Conservation (phyloP, 352 stramenopile genomes). For the Phytophthora pisi region DNA sequence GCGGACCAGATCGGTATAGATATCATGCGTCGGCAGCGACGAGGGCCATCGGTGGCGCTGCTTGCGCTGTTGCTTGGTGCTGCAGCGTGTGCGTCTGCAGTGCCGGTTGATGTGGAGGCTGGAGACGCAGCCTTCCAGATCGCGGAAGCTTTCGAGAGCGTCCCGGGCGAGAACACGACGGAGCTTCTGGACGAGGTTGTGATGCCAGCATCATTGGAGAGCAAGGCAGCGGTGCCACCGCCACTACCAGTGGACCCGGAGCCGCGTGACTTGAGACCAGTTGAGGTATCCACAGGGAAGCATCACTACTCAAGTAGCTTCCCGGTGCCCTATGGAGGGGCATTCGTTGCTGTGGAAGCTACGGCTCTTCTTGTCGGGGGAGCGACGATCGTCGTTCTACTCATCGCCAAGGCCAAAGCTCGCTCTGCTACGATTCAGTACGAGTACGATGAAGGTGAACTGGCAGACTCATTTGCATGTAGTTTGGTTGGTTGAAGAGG, state of each 20-base stretch:
- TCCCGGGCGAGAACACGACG: slow-evolving; percentile 21
- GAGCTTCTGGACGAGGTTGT: slow-evolving; percentile 27
- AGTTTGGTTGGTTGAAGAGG: background rate
- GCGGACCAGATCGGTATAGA: slow-evolving; percentile 5
- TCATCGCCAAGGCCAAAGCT: slow-evolving; percentile 30
- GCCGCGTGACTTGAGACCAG: slow-evolving; percentile 14
- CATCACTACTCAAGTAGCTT: background rate
- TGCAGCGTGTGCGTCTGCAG: background rate
- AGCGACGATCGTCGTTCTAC: slow-evolving; percentile 31
- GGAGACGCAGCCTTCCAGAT: slow-evolving; percentile 12
- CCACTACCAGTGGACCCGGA: background rate
- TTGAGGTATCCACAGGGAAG: slow-evolving; percentile 2
- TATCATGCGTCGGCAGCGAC: slow-evolving; percentile 25
- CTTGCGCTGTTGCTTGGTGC: slow-evolving; percentile 9
- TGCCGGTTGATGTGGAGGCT: background rate
- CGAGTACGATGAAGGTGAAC: slow-evolving; percentile 26
- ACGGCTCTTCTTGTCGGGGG: slow-evolving; percentile 38
- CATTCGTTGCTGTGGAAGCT: slow-evolving; percentile 37
- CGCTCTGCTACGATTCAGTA: slow-evolving; percentile 14
- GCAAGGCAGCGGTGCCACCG: slow-evolving; percentile 4
- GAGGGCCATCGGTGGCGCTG: background rate
- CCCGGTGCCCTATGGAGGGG: slow-evolving; percentile 18
- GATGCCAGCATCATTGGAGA: slow-evolving; percentile 18
- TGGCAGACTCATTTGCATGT: background rate
- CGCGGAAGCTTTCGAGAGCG: slow-evolving; percentile 23